A percentile compares a stretch with the other conserved stretches of the same genome.
Evolutionary conservation across 2,329 filamentous ascomycete genomes (phyloP).

Genomic region (Thielaviopsis cerberus): DNA sequence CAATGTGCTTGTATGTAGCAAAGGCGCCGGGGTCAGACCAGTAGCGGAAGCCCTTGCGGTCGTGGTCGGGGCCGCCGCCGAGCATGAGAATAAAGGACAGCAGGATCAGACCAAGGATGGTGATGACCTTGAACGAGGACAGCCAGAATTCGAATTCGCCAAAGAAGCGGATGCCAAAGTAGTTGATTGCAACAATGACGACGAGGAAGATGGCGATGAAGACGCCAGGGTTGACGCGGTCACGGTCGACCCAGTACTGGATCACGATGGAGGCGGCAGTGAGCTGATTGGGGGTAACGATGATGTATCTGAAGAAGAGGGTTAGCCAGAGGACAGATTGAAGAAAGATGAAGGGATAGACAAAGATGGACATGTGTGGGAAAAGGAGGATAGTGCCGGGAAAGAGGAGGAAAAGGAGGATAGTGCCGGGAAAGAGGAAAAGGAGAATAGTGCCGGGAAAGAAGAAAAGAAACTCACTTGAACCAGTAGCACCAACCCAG

Average conservation of each 20-base stretch:
- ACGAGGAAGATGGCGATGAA: conserved; percentile 58
- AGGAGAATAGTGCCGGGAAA: no score
- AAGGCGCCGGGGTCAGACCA: conserved; percentile 44
- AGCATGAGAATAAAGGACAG: conserved; percentile 43
- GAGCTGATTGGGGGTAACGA: conserved; percentile 68
- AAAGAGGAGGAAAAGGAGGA: no score
- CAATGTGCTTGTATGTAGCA: conserved; percentile 24
- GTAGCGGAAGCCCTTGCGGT: conserved; percentile 46
- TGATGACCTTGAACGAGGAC: conserved; percentile 48
- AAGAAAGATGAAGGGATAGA: background rate
- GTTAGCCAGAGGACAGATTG: background rate
- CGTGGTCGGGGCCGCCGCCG: conserved; percentile 45
- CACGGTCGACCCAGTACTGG: conserved; percentile 51
- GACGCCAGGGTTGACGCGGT: conserved; percentile 55
- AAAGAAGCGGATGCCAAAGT: conserved; percentile 50
- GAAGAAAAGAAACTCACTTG: conserved; percentile 16
- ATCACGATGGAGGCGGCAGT: conserved; percentile 66
- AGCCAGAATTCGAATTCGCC: conserved; percentile 47
- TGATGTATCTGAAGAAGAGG: conserved; percentile 58
- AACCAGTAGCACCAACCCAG: conserved; percentile 45
- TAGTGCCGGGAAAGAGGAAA: no score
- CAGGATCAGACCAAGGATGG: conserved; percentile 47
- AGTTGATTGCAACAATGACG: conserved; percentile 45
- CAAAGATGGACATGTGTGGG: background rate
- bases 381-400: no score